These are phyloP conservation scores for Hypoxylon sp. DNA, from an alignment of 2,329 filamentous ascomycete species.

Conservation along the genomic window DNA sequence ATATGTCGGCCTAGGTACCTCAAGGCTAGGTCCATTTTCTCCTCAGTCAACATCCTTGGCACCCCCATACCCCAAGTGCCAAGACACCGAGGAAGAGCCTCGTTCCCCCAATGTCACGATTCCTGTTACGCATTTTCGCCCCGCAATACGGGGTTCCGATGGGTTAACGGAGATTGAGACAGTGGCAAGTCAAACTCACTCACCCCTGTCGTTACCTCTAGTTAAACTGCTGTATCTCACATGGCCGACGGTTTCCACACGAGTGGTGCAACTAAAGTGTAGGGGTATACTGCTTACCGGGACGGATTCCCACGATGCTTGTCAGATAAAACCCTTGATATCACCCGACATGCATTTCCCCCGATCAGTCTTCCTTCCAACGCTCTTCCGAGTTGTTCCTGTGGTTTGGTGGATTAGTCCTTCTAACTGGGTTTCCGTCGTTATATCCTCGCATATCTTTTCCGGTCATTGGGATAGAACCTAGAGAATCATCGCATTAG, in stretches of 20 bases:
- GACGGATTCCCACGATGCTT: constrained; percentile 18
- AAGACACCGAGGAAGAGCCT: constrained; percentile 50
- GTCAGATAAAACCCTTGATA: constrained; percentile 36
- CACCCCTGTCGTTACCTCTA: constrained; percentile 19
- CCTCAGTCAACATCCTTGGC: constrained; percentile 14
- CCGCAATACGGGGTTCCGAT: constrained; percentile 36
- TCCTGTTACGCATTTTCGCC: constrained; percentile 27
- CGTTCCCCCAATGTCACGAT: constrained; percentile 31
- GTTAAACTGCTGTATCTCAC: constrained; percentile 37
- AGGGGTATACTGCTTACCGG: constrained; percentile 11
- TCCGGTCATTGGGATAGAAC: neutral
- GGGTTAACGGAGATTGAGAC: constrained; percentile 33
- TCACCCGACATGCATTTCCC: constrained; percentile 15
- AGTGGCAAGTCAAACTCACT: constrained; percentile 28
- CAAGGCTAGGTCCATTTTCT: constrained; percentile 19
- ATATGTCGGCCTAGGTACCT: constrained; percentile 15
- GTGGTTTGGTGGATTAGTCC: constrained; percentile 3
- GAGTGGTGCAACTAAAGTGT: constrained; percentile 11
- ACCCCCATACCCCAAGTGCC: constrained; percentile 44
- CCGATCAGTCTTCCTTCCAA: neutral
- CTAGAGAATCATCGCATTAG: constrained; percentile 4
- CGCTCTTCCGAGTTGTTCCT: neutral
- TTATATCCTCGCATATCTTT: constrained; percentile 3
- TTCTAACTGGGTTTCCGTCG: constrained; percentile 6
- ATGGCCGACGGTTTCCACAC: constrained; percentile 19